phyloP scores from a whole-genome alignment of 208 protist genomes.

The Leishmania tarentolae region DNA sequence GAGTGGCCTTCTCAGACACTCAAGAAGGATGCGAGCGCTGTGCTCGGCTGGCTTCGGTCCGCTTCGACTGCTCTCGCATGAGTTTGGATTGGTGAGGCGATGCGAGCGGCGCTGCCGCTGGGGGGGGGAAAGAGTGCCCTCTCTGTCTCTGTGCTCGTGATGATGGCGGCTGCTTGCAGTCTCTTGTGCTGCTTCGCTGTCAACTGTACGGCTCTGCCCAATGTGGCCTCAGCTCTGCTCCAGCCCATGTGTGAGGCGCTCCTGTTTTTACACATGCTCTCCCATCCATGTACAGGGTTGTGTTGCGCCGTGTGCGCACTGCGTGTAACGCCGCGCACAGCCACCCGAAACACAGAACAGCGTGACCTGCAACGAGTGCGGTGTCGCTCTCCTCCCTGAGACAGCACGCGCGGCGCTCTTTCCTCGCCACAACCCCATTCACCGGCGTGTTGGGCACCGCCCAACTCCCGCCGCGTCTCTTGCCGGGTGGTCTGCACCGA shows the following conservation, averaged over 20 bases:
- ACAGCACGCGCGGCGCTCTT: neutral
- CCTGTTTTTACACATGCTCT: neutral
- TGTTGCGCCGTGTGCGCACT: neutral
- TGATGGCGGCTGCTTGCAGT: neutral
- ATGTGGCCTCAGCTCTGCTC: too few species aligned
- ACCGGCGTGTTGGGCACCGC: neutral
- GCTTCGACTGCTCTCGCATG: slow-evolving; percentile 35
- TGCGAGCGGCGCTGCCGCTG: neutral
- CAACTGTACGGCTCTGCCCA: neutral
- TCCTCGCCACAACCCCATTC: neutral
- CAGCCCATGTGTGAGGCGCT: too few species aligned
- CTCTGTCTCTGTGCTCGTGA: neutral
- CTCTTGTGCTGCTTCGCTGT: neutral
- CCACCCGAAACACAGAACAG: neutral
- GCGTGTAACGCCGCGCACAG: neutral
- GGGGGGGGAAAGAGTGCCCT: neutral
- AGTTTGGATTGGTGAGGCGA: neutral
- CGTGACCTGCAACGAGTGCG: neutral
- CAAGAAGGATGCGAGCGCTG: slow-evolving; percentile 40
- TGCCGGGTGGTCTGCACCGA: neutral
- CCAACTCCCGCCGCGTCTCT: neutral
- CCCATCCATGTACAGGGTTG: neutral
- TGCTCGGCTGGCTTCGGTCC: slow-evolving; percentile 51
- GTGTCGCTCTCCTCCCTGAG: neutral
- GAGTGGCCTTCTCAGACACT: slow-evolving; percentile 39